Evolutionary conservation across 306 rosid species (phyloP), one percentile per base, ranked within the genome.

Genomic region (Malus sylvestris): DNA sequence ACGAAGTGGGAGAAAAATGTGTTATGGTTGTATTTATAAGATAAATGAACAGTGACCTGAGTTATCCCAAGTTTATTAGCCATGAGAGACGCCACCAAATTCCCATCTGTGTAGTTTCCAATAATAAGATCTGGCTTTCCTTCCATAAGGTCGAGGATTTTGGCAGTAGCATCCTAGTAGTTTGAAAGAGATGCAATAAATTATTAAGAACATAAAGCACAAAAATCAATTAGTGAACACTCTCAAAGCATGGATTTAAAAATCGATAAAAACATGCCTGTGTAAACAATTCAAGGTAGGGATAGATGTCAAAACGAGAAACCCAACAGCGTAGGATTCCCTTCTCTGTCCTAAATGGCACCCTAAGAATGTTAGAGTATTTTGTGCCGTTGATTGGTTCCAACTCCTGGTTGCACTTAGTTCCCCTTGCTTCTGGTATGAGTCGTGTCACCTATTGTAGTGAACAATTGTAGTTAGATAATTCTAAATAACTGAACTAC

Each of bases 21-120:
- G 52, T 30, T 10, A 32, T 67, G 19, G 11, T 8, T 64, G 15
- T 60, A 49, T 23, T n/a, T 42, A 78, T 44, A 67, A 71, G 23
- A 30, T 74, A 57, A 78, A 66, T 16, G 58, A 78, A 78, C 11
- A 33, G 78, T 68, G 58, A 93, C 98, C 97, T 83, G 96, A 81
- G 96, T 87, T 82, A 89, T 79, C 75, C 96, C 96, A 23, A 94
- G 94, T 84, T 91, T 94, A 71, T 72, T 88, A 72, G 98, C 94
- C 90, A 90, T 85, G 71, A 94, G 84, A 46, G 98, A 87, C 40
- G 98, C 96, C 58, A 89, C 97, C 73, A 94, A 81, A 80, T 94
- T 94, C 79, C 98, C 98, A 86, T 94, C 96, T 8, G 94, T 91
- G 76, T 94, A 91, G 80, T 91, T 91, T 79, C 98, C 98, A 72